Evolutionary conservation across 768 basidiomycete genomes (phyloP), one percentile per base, ranked within the genome.

Genomic region (Suillus bovinus): DNA sequence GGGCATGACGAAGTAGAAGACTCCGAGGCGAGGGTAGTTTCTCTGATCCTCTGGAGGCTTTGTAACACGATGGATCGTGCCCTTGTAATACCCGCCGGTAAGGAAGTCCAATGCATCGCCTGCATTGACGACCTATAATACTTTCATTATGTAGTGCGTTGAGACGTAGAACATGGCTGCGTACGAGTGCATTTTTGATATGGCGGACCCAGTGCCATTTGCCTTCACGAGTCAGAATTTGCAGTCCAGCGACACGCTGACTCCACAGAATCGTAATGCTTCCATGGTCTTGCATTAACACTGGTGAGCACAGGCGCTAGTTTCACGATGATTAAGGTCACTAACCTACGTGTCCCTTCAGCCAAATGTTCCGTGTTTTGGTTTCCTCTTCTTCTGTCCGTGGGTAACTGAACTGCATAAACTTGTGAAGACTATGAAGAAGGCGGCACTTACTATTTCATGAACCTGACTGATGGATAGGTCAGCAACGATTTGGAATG

Each of bases 21-120:
- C 77, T 0, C 86, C 86, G 1, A 87, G 76, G 10, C 86, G 82
- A 17, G 81, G 75, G 63, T 78, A 73, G 34, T 69, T 70, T 34
- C 73, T 80, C 64, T 88, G 86, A 63, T 86, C 85, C 0, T 69
- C 66, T 11, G 86, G 86, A 2, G 86, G 87, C 65, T 83, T 83
- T 4, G 85, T 76, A n/a, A 88, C 86, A 16, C 86, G 81, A 66
- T 88, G 86, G 56, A 86, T 81, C 1, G 86, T 87, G 14, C 80
- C 82, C 36, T 77, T 80, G 71, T 87, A 87, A 65, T 76, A 86
- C 1, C 85, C 85, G 1, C 86, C 85, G 1, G 84, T 84, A 27
- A 87, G 76, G 67, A 87, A 84, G 58, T 87, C 82, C 64, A 89
- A 68, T 0, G 81, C 80, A 62, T 87, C 86, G 7, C 86, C 86